Conservation (phyloP, 306 rosid genomes). For the Pachyrhizus erosus region DNA sequence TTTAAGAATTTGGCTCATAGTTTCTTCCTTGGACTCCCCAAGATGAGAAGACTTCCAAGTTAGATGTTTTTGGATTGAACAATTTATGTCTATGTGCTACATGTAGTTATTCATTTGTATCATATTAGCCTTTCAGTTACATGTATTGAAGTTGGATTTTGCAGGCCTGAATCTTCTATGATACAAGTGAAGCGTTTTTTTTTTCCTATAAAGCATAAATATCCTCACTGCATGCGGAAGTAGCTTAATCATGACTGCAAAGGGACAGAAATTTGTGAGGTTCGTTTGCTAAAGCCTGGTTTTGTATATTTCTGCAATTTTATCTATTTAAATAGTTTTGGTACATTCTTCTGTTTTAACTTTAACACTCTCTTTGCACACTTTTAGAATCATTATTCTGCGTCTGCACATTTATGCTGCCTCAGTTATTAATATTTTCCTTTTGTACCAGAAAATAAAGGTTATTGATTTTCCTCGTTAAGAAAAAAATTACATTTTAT, state of each 20-base stretch:
- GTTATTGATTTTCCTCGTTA: not conserved
- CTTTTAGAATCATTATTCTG: constrained; percentile 1
- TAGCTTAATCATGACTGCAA: constrained; percentile 49
- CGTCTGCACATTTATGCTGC: not conserved
- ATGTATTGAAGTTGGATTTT: constrained; percentile 38
- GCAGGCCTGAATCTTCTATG: constrained; percentile 34
- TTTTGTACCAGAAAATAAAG: not conserved
- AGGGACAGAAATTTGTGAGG: constrained; percentile 66
- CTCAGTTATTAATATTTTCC: not conserved
- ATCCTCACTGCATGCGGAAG: constrained; percentile 20
- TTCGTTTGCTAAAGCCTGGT: constrained; percentile 47
- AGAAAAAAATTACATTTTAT: not conserved
- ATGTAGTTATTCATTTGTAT: not conserved
- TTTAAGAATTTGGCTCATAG: not conserved
- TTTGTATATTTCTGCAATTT: constrained; percentile 4
- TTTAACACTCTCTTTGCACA: not conserved
- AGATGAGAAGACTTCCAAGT: not conserved
- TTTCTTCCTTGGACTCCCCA: not conserved
- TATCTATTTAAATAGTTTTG: not conserved
- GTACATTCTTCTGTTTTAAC: not conserved
- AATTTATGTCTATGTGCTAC: not conserved
- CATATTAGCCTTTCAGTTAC: constrained; percentile 19
- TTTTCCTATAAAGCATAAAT: not conserved
- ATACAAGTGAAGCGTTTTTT: not conserved
- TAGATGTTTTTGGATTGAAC: not conserved